A percentile compares a stretch with the other conserved stretches of the same genome.
These are phyloP conservation scores for Tuctoria greenei DNA, from an alignment of 176 grass and related monocot species.

Conservation along the genomic window DNA sequence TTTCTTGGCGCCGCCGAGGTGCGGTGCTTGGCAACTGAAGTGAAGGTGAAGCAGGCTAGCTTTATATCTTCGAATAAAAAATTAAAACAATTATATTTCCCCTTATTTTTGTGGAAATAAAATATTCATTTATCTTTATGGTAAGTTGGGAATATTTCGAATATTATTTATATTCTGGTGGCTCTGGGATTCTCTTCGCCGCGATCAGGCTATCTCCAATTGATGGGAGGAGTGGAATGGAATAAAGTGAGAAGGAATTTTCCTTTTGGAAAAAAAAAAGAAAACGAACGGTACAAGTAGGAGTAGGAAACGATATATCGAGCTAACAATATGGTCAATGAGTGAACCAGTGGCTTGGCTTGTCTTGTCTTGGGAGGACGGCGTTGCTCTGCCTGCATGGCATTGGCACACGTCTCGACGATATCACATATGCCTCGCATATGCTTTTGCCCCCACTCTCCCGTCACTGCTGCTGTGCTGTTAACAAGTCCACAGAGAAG, in stretches of 20 bases:
- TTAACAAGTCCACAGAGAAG: no score
- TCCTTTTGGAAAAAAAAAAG: not conserved
- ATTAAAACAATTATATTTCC: not conserved
- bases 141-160: not conserved
- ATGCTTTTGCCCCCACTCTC: not conserved
- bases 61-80: conserved; percentile 1
- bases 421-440: not conserved
- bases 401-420: conserved; percentile 51
- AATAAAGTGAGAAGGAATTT: conserved; percentile 40
- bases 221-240: conserved; percentile 43
- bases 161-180: not conserved
- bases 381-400: conserved; percentile 14
- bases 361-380: no score
- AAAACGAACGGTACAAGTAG: not conserved
- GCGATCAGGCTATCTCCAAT: not conserved
- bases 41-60: no score
- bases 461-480: not conserved
- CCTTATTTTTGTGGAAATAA: not conserved
- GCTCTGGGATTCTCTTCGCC: conserved; percentile 10
- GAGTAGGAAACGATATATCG: not conserved
- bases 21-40: not conserved
- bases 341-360: conserved; percentile 9
- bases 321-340: not conserved
- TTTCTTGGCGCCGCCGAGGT: not conserved
- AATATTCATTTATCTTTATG: not conserved